phyloP scores from a whole-genome alignment of 2,329 filamentous ascomycete species.

The Daldinia eschscholtzii region DNA sequence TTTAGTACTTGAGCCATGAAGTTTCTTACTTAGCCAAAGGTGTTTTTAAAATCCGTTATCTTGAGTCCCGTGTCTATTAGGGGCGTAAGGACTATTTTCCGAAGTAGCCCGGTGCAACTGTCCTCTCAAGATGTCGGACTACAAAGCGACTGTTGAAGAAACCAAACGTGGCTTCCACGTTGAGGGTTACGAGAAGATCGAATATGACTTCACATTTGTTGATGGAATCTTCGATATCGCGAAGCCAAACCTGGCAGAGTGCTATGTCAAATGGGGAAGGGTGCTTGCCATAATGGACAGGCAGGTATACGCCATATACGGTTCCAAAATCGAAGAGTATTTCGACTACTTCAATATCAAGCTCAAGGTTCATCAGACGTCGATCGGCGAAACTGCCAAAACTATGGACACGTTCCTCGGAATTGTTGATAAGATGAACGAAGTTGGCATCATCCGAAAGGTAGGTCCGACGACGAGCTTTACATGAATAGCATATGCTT shows the following conservation, averaged over 20 bases:
- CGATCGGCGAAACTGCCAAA: conserved; percentile 82
- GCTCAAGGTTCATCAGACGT: conserved; percentile 77
- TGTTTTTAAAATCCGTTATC: neutral
- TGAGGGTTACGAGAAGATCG: conserved; percentile 80
- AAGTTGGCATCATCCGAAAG: conserved; percentile 78
- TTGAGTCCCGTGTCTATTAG: neutral
- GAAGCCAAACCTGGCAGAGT: conserved; percentile 72
- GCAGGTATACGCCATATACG: conserved; percentile 78
- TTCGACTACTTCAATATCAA: conserved; percentile 73
- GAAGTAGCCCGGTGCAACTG: neutral
- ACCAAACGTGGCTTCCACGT: conserved; percentile 76
- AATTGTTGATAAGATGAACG: conserved; percentile 80
- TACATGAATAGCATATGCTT: neutral
- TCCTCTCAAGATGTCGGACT: conserved; percentile 71
- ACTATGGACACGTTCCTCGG: conserved; percentile 76
- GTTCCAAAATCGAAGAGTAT: conserved; percentile 73
- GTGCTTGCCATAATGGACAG: conserved; percentile 77
- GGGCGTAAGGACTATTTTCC: neutral
- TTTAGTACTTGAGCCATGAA: conserved; percentile 30
- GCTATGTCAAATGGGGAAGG: conserved; percentile 74
- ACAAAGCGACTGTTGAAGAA: conserved; percentile 74
- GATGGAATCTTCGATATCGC: conserved; percentile 74
- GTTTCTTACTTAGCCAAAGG: neutral
- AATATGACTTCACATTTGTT: conserved; percentile 80
- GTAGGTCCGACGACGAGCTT: conserved; percentile 44